Evolutionary conservation across 1,284 basidiomycete genomes (phyloP).

Genomic region (Ganoderma boninense): DNA sequence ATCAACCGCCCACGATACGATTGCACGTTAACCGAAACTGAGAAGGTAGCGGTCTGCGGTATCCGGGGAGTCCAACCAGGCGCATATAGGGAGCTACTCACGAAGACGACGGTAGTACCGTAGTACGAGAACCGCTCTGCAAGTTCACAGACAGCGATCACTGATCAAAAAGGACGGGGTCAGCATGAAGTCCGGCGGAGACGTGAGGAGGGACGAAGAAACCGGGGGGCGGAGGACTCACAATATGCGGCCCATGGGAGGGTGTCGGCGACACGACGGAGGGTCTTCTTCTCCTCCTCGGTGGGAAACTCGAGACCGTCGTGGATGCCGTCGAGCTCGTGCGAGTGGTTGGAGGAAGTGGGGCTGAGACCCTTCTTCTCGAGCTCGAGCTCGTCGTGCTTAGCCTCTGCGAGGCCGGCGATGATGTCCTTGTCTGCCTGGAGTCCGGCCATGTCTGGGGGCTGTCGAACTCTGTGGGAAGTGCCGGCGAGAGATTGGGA

Average conservation of each 20-base stretch:
- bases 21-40: background rate
- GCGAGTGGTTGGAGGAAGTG: conserved; percentile 24
- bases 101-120: conserved; percentile 74
- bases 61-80: background rate
- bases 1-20: background rate
- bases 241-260: conserved; percentile 75
- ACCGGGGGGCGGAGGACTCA: conserved; percentile 42
- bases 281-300: conserved; percentile 67
- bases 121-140: conserved; percentile 81
- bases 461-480: conserved; percentile 17
- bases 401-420: conserved; percentile 42
- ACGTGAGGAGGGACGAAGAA: background rate
- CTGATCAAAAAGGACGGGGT: conserved; percentile 41
- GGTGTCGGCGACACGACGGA: conserved; percentile 68
- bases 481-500: conserved; percentile 15
- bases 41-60: background rate
- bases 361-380: conserved; percentile 38
- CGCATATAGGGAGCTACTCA: conserved; percentile 43
- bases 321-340: conserved; percentile 54
- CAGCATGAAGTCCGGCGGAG: background rate
- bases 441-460: conserved; percentile 39
- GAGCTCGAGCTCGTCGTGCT: conserved; percentile 34
- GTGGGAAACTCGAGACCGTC: conserved; percentile 74
- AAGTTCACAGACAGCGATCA: conserved; percentile 75
- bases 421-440: conserved; percentile 43